Conservation (phyloP, 2,329 filamentous ascomycete species). For the Botryotinia calthae region DNA sequence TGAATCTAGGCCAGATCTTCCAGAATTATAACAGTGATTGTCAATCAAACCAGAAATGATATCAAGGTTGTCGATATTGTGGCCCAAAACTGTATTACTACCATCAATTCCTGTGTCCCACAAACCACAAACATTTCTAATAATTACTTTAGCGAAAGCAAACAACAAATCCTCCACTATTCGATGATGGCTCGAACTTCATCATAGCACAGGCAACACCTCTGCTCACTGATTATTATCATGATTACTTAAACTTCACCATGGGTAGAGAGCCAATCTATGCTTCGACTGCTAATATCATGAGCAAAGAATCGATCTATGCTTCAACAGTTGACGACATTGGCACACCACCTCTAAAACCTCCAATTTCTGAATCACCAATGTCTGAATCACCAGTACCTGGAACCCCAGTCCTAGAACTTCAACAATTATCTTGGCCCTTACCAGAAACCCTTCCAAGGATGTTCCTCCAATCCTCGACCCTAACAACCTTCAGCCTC, state of each 20-base stretch:
- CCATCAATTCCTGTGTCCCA: neutral
- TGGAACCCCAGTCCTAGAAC: neutral
- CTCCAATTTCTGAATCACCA: neutral
- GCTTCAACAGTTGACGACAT: neutral
- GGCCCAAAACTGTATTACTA: neutral
- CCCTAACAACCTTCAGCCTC: conserved; percentile 1
- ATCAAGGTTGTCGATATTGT: neutral
- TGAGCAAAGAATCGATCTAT: neutral
- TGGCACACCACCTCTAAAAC: neutral
- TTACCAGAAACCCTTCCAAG: conserved; percentile 6
- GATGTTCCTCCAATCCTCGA: conserved; percentile 7
- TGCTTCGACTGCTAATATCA: neutral
- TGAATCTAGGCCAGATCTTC: no score
- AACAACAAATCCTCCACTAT: neutral
- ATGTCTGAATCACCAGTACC: neutral
- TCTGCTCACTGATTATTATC: neutral
- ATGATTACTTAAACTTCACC: neutral
- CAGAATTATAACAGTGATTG: neutral
- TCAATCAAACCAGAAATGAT: neutral
- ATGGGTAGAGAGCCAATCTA: neutral
- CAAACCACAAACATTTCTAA: conserved; percentile 11
- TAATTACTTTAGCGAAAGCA: conserved; percentile 4
- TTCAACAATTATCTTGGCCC: conserved; percentile 7
- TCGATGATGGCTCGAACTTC: neutral
- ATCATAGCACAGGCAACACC: neutral